These are phyloP conservation scores for Hysterangium stoloniferum DNA, from an alignment of 768 basidiomycete species.

Conservation along the genomic window DNA sequence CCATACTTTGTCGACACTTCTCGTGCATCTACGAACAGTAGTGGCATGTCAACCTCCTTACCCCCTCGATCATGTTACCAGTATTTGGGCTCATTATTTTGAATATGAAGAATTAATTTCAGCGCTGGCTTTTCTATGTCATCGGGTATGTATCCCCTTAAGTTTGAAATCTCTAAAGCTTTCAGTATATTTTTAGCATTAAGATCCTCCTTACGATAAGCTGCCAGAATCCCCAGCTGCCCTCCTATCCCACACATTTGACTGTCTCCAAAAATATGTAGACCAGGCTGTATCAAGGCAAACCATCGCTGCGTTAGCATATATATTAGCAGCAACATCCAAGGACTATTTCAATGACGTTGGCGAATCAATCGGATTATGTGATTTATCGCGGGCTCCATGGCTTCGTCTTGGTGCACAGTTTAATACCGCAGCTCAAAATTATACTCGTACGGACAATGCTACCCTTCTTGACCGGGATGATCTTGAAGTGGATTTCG, in stretches of 20 bases:
- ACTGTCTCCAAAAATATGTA: conserved; percentile 44
- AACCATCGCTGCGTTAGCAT: conserved; percentile 53
- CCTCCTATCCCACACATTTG: conserved; percentile 56
- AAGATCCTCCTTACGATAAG: conserved; percentile 16
- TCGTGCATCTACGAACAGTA: conserved; percentile 41
- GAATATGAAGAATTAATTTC: conserved; percentile 40
- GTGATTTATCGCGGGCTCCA: conserved; percentile 15
- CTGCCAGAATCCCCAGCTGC: conserved; percentile 39
- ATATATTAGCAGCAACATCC: conserved; percentile 57
- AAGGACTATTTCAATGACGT: conserved; percentile 53
- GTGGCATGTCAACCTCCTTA: conserved; percentile 23
- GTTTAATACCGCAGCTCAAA: not conserved
- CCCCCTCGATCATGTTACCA: conserved; percentile 9
- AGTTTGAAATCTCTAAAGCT: not conserved
- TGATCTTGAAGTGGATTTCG: conserved; percentile 15
- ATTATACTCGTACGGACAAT: conserved; percentile 6
- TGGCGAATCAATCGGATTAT: conserved; percentile 51
- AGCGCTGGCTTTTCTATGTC: conserved; percentile 51
- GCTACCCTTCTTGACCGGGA: too few species aligned
- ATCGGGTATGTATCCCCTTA: conserved; percentile 34
- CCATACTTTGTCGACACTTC: conserved; percentile 51
- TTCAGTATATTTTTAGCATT: not conserved
- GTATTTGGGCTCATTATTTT: conserved; percentile 41
- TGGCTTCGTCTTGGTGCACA: not conserved
- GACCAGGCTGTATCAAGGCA: conserved; percentile 41